Conservation (phyloP, 805 yeast genomes). For the Kodamaea hsintzibuensis region DNA sequence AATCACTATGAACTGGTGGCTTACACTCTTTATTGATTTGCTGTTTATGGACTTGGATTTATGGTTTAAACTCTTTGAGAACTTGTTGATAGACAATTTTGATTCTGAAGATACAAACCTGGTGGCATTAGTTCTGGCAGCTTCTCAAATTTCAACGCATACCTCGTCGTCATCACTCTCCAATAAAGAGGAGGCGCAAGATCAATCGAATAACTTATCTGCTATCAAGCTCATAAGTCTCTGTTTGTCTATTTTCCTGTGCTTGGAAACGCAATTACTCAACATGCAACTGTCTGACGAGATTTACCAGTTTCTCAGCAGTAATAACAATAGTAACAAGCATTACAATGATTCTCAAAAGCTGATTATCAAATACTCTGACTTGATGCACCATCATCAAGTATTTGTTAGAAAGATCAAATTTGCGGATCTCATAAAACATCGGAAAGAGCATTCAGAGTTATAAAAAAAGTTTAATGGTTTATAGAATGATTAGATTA, state of each 20-base stretch:
- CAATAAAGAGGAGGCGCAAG: not conserved
- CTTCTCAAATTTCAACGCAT: not conserved
- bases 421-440: slow-evolving; percentile 1
- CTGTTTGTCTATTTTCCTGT: slow-evolving; percentile 37
- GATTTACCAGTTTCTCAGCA: slow-evolving; percentile 24
- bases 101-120: not conserved
- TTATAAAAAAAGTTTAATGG: not conserved
- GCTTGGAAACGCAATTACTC: slow-evolving; percentile 33
- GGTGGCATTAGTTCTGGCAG: not conserved
- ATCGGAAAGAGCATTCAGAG: slow-evolving; percentile 1
- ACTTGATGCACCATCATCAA: slow-evolving; percentile 13
- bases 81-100: slow-evolving; percentile 28
- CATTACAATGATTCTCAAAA: slow-evolving; percentile 4
- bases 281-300: slow-evolving; percentile 25
- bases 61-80: slow-evolving; percentile 54
- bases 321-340: slow-evolving; percentile 7
- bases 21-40: slow-evolving; percentile 50
- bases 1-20: slow-evolving; percentile 58
- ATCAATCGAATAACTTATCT: slow-evolving; percentile 6
- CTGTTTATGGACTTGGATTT: slow-evolving; percentile 50
- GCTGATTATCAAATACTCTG: slow-evolving; percentile 11
- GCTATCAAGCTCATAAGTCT: slow-evolving; percentile 32
- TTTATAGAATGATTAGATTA: too few species aligned
- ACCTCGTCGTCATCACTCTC: not conserved
- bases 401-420: slow-evolving; percentile 7